Base-by-base conservation (phyloP, 73 alveolate species). In the Symbiodinium pilosum region DNA sequence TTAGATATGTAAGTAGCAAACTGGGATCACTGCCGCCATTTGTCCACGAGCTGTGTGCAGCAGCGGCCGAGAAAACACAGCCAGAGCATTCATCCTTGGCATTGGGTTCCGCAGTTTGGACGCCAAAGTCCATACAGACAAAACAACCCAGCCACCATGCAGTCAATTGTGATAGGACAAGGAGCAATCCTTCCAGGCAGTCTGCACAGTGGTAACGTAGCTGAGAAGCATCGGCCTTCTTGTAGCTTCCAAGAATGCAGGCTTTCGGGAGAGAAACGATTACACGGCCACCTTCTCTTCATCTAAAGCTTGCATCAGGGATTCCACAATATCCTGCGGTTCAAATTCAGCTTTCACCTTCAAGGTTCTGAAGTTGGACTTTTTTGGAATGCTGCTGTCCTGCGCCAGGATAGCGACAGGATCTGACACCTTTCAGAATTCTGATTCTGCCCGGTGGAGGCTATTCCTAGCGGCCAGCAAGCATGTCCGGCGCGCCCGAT, bases 11-110 rank as follows among this genome's bases (percentile, higher is more conserved):
- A 85, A n/a, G 28, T 44, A 28, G 40, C 40, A 5, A 36, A 20
- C 93, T 52, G 44, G 38, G 94, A 77, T 38, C 41, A 64, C 44
- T n/a, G 34, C 94, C 7, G 85, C 94, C 94, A 84, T 56, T 52
- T 87, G 94, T 20, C 94, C 94, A 3, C 94, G 94, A 18, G 85
- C 54, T 39, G 94, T 87, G 85, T 87, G 94, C 68, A 87, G 64
- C 36, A 87, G 26, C 11, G 94, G 94, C 30, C 94, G 94, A 34
- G 94, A 52, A 56, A 40, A 87, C 43, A 42, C 94, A 26, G 94
- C 94, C 59, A 87, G 71, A 32, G 73, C 73, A 43, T 59, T 87
- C 59, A 59, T 87, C 71, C 94, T 87, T 30, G 40, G 85, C 94
- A 34, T 41, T 18, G 43, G 12, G n/a, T n/a, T n/a, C n/a, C n/a